Evolutionary conservation across 768 basidiomycete genomes (phyloP).

Genomic region (Phanerodontia chrysosporium): DNA sequence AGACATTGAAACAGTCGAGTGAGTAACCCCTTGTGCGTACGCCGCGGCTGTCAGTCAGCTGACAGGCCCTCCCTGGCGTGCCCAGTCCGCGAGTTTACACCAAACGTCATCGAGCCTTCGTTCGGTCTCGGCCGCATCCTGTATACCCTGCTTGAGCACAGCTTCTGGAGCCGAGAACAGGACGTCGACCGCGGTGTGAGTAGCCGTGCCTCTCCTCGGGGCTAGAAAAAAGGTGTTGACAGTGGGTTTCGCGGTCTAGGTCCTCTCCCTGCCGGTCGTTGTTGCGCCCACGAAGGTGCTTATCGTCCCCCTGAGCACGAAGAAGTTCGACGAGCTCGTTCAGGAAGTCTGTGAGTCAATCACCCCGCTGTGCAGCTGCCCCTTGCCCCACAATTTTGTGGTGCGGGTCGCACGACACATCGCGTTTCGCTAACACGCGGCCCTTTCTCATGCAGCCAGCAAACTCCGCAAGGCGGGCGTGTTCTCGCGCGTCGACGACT

Average conservation of each 20-base stretch:
- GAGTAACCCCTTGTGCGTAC: slow-evolving; percentile 24
- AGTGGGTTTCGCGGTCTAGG: slow-evolving; percentile 38
- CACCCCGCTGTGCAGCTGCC: neutral
- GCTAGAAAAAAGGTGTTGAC: slow-evolving; percentile 10
- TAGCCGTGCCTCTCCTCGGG: slow-evolving; percentile 17
- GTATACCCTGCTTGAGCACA: slow-evolving; percentile 91
- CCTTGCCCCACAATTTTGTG: slow-evolving; percentile 10
- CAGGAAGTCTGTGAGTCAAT: slow-evolving; percentile 80
- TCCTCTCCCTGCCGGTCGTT: slow-evolving; percentile 83
- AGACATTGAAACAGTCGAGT: slow-evolving; percentile 87
- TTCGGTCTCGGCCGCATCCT: slow-evolving; percentile 96
- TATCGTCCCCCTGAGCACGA: slow-evolving; percentile 89
- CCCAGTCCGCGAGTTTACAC: slow-evolving; percentile 89
- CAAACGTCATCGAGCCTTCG: slow-evolving; percentile 98
- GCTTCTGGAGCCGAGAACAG: slow-evolving; percentile 91
- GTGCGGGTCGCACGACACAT: neutral
- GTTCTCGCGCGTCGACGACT: slow-evolving; percentile 93
- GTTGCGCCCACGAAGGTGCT: slow-evolving; percentile 96
- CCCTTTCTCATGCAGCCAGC: slow-evolving; percentile 47
- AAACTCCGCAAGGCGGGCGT: slow-evolving; percentile 87
- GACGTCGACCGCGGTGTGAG: slow-evolving; percentile 86
- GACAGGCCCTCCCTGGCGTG: slow-evolving; percentile 15
- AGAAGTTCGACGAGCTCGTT: slow-evolving; percentile 79
- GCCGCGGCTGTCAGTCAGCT: slow-evolving; percentile 19
- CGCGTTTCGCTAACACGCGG: neutral